Conservation (phyloP, 2,329 filamentous ascomycete species). For the Rosellinia necatrix region DNA sequence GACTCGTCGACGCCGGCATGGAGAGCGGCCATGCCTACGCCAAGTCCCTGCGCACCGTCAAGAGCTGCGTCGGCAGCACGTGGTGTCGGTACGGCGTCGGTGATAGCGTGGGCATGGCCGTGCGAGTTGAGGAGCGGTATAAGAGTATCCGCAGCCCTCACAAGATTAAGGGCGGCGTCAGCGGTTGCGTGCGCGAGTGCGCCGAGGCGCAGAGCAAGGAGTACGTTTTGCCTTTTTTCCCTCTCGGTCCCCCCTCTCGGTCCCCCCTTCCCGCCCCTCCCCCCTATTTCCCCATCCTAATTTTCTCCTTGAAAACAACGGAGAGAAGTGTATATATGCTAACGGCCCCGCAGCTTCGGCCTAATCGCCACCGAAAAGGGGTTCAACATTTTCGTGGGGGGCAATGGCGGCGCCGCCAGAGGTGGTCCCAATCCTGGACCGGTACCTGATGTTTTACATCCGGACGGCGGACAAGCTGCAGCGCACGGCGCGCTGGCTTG, state of each 20-base stretch:
- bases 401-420: conserved; percentile 84
- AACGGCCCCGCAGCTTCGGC: conserved; percentile 65
- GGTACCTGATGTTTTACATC: conserved; percentile 93
- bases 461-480: conserved; percentile 90
- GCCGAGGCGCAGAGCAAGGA: conserved; percentile 93
- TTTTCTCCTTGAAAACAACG: not conserved
- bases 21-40: conserved; percentile 91
- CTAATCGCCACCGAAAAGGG: conserved; percentile 91
- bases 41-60: conserved; percentile 86
- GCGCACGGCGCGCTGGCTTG: conserved; percentile 86
- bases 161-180: conserved; percentile 90
- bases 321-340: not conserved
- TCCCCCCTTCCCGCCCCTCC: not conserved
- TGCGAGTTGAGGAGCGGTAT: conserved; percentile 85
- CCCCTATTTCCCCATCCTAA: no score
- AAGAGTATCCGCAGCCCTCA: conserved; percentile 89
- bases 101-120: conserved; percentile 89
- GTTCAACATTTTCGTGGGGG: conserved; percentile 89
- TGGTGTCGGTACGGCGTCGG: conserved; percentile 91
- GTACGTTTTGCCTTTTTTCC: conserved; percentile 49
- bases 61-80: conserved; percentile 87
- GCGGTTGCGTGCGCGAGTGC: conserved; percentile 89
- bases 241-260: not conserved
- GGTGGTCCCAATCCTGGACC: conserved; percentile 81
- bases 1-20: conserved; percentile 81